Percentiles rank a stretch among this genome's conserved stretches.
These are phyloP conservation scores for Sporothrix pallida DNA, from an alignment of 2,329 filamentous ascomycete species.

Conservation along the genomic window DNA sequence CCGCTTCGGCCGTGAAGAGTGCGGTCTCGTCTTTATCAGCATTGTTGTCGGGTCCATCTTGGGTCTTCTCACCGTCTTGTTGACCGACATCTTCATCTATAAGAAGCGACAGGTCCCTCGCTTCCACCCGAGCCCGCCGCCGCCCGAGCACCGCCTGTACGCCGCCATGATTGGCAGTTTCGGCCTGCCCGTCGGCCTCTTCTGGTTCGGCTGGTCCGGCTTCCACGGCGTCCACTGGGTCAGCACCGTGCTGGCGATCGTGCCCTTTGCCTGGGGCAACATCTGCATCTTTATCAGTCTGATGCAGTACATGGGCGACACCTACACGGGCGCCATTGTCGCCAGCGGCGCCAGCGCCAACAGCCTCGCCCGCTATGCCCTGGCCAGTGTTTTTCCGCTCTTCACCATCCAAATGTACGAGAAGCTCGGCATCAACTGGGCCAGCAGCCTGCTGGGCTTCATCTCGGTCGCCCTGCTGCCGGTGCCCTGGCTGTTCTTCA, in stretches of 20 bases:
- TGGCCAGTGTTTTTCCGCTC: conserved; percentile 64
- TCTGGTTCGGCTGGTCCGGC: conserved; percentile 67
- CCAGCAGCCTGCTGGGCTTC: conserved; percentile 54
- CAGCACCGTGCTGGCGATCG: conserved; percentile 56
- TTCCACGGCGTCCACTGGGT: conserved; percentile 55
- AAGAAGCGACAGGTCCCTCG: conserved; percentile 43
- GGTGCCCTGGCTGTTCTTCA: conserved; percentile 60
- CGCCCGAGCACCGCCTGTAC: conserved; percentile 64
- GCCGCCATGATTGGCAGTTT: conserved; percentile 64
- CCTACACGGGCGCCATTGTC: conserved; percentile 60
- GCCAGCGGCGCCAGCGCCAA: conserved; percentile 67
- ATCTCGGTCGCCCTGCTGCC: conserved; percentile 56
- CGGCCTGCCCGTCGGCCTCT: conserved; percentile 59
- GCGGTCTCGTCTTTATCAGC: conserved; percentile 53
- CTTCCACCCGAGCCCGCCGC: conserved; percentile 47
- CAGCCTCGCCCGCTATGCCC: conserved; percentile 59
- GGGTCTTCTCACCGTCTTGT: conserved; percentile 49
- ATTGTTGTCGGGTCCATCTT: conserved; percentile 54
- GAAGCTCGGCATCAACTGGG: conserved; percentile 54
- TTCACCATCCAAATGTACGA: conserved; percentile 64
- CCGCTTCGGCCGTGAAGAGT: conserved; percentile 51
- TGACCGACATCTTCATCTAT: conserved; percentile 54
- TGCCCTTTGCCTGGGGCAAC: conserved; percentile 66
- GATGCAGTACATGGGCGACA: conserved; percentile 60
- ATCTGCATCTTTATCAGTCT: conserved; percentile 63